phyloP scores from a whole-genome alignment of 768 basidiomycete genomes.

The Suillus brevipes region DNA sequence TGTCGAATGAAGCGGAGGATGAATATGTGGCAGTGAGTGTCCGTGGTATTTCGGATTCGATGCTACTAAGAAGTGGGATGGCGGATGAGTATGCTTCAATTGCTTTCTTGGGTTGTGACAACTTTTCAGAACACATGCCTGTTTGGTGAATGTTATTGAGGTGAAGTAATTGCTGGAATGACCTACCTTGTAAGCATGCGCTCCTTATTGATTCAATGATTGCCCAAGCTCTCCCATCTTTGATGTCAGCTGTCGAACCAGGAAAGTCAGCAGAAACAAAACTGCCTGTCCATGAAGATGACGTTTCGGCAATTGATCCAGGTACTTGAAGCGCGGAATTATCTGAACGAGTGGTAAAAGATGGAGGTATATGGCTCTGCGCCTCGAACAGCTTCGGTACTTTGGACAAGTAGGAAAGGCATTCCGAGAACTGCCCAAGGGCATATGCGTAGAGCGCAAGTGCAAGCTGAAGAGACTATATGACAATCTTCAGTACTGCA shows the following conservation, averaged over 20 bases:
- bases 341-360: constrained; percentile 44
- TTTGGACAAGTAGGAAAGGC: constrained; percentile 56
- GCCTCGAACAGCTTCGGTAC: constrained; percentile 56
- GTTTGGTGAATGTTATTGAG: constrained; percentile 4
- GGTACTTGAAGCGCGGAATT: constrained; percentile 39
- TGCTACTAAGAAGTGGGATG: constrained; percentile 51
- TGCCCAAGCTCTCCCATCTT: constrained; percentile 72
- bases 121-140: constrained; percentile 79
- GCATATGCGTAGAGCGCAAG: constrained; percentile 84
- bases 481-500: background rate
- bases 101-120: constrained; percentile 50
- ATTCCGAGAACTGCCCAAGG: constrained; percentile 61
- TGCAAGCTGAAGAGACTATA: constrained; percentile 64
- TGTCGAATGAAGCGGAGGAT: constrained; percentile 51
- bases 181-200: constrained; percentile 71
- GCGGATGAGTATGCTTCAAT: constrained; percentile 57
- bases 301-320: constrained; percentile 35
- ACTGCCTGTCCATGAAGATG: constrained; percentile 53
- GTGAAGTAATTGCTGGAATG: background rate
- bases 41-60: constrained; percentile 48
- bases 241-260: constrained; percentile 51
- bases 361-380: constrained; percentile 51
- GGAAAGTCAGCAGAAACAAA: constrained; percentile 44
- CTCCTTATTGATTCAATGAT: constrained; percentile 74
- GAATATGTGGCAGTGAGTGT: constrained; percentile 27